A percentile compares a stretch with the other conserved stretches of the same genome.
These are phyloP conservation scores for Didymella pomorum DNA, from an alignment of 2,329 filamentous ascomycete species.

Conservation along the genomic window DNA sequence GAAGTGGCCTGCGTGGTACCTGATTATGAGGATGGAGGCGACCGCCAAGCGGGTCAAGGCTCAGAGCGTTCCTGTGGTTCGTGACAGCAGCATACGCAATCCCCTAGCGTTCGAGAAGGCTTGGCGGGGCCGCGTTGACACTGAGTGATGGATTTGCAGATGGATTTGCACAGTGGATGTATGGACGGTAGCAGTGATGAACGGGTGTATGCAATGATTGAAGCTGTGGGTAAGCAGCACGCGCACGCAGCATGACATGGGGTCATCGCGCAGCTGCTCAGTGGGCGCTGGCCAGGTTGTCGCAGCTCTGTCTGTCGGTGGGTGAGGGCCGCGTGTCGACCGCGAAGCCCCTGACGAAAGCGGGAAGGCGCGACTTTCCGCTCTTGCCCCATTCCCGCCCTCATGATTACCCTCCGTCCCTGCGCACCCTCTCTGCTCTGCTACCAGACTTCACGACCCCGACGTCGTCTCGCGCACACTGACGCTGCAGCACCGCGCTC, in stretches of 20 bases:
- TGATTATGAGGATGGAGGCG: not conserved
- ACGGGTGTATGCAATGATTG: not conserved
- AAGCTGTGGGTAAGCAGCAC: not conserved
- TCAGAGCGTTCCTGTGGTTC: conserved; percentile 10
- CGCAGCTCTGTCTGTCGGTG: conserved; percentile 13
- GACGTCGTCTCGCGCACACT: conserved; percentile 21
- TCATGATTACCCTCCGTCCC: conserved; percentile 24
- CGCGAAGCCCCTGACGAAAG: conserved; percentile 25
- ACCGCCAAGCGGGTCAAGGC: conserved; percentile 12
- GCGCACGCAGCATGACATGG: conserved; percentile 3
- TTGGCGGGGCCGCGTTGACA: conserved; percentile 17
- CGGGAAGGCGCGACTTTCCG: conserved; percentile 19
- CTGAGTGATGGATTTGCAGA: not conserved
- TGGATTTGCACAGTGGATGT: not conserved
- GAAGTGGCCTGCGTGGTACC: not conserved
- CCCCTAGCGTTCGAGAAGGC: conserved; percentile 15
- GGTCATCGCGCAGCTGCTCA: conserved; percentile 7
- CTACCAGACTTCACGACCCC: conserved; percentile 11
- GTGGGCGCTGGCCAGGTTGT: conserved; percentile 4
- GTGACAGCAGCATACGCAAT: conserved; percentile 21
- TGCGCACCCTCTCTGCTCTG: conserved; percentile 18
- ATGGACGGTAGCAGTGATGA: not conserved
- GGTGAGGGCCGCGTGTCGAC: conserved; percentile 21
- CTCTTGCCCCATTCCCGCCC: conserved; percentile 26
- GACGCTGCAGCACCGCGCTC: conserved; percentile 21